A percentile compares a stretch with the other conserved stretches of the same genome.
phyloP scores from a whole-genome alignment of 2,329 filamentous ascomycete genomes.

The Fusarium chuoi region DNA sequence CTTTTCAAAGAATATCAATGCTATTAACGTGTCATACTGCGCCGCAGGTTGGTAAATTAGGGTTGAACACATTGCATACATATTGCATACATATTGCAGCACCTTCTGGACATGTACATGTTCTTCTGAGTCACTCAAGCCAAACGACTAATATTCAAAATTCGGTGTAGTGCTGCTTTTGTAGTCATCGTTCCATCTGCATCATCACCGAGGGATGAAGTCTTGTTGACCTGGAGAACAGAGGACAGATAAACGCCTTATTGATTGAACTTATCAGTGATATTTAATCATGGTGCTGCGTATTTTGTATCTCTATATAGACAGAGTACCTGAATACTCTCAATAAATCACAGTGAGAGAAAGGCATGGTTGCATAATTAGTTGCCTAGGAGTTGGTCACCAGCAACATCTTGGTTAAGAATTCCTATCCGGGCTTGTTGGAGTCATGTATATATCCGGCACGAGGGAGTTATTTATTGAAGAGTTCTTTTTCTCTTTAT shows the following conservation, averaged over 20 bases:
- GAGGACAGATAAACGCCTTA: not conserved
- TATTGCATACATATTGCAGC: not conserved
- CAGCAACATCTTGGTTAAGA: not conserved
- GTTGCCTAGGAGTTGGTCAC: not conserved
- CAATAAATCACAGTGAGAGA: accelerated
- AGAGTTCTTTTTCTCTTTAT: not conserved
- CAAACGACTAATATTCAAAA: too few species aligned
- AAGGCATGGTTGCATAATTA: not conserved
- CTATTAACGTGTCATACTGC: not conserved
- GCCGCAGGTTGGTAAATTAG: not conserved
- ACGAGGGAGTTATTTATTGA: not conserved
- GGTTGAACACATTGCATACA: accelerated
- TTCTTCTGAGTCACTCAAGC: not conserved
- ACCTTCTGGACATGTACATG: not conserved
- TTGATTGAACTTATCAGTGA: not conserved
- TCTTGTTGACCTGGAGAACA: not conserved
- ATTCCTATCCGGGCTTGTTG: not conserved
- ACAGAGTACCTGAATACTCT: accelerated
- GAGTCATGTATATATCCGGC: too few species aligned
- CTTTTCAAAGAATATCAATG: too few species aligned
- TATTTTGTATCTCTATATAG: not conserved
- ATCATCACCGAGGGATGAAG: not conserved
- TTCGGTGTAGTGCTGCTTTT: not conserved
- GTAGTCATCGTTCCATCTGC: not conserved
- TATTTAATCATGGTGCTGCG: not conserved